Percentiles rank a stretch among this genome's conserved stretches.
Evolutionary conservation across 345 rosid species (phyloP).

Genomic region (Pelargonium nanum): DNA sequence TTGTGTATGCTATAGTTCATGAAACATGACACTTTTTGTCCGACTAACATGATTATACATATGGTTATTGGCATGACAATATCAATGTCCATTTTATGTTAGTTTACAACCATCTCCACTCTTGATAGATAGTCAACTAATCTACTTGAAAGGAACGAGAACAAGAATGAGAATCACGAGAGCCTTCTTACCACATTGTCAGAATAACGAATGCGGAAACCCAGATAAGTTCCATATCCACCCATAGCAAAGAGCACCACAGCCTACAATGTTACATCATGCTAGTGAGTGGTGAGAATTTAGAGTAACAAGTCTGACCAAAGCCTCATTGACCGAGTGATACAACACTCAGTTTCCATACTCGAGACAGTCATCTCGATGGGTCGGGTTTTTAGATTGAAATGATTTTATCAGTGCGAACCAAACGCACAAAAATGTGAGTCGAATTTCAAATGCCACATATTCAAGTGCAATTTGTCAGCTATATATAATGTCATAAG

Average conservation of each 20-base stretch:
- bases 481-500: not conserved
- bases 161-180: not conserved
- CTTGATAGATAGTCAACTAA: not conserved
- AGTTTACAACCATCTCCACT: not conserved
- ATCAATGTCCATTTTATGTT: not conserved
- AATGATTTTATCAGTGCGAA: too few species aligned
- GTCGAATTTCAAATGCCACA: too few species aligned
- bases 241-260: slow-evolving; percentile 98
- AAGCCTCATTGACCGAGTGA: not conserved
- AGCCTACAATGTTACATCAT: slow-evolving; percentile 30
- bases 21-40: too few species aligned
- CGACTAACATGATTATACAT: too few species aligned
- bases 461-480: too few species aligned
- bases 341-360: too few species aligned
- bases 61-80: slow-evolving; percentile 13
- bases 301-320: not conserved
- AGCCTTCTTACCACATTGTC: slow-evolving; percentile 58
- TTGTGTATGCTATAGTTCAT: too few species aligned
- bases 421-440: too few species aligned
- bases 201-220: slow-evolving; percentile 66
- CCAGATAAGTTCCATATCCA: slow-evolving; percentile 86
- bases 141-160: not conserved
- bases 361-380: too few species aligned
- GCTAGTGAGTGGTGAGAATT: not conserved
- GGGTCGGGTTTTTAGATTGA: too few species aligned